These are phyloP conservation scores for Lachnellula willkommii DNA, from an alignment of 2,329 filamentous ascomycete genomes.

Conservation along the genomic window DNA sequence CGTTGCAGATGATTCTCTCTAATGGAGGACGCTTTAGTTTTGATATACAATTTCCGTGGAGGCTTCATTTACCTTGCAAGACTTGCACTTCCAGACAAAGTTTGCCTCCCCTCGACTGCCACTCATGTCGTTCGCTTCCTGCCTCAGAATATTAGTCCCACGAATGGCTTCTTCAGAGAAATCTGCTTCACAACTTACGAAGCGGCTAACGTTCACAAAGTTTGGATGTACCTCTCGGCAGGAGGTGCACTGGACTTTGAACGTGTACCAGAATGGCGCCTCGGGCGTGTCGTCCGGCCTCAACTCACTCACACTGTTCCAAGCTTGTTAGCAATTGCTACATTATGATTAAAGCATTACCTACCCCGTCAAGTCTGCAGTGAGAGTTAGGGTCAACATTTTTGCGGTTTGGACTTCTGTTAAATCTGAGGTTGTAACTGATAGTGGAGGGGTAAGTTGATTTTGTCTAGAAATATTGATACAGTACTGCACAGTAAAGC, in stretches of 20 bases:
- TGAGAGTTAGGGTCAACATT: slow-evolving; percentile 63
- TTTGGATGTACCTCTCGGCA: slow-evolving; percentile 89
- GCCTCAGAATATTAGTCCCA: slow-evolving; percentile 2
- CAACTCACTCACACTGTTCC: slow-evolving; percentile 76
- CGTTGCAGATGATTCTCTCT: slow-evolving; percentile 81
- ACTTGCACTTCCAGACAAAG: slow-evolving; percentile 99
- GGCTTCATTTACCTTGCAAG: slow-evolving; percentile 71
- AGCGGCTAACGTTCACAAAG: slow-evolving; percentile 77
- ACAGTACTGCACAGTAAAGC: slow-evolving; percentile 1
- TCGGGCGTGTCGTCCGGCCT: slow-evolving; percentile 76
- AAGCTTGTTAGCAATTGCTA: slow-evolving; percentile 1
- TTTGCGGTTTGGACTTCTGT: not conserved
- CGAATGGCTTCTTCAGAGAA: not conserved
- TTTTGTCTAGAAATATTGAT: not conserved
- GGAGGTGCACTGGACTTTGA: slow-evolving; percentile 97
- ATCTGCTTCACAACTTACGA: slow-evolving; percentile 48
- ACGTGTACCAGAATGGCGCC: slow-evolving; percentile 90
- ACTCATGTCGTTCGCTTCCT: slow-evolving; percentile 88
- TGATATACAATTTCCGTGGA: not conserved
- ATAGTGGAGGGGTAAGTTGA: not conserved
- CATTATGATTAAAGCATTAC: slow-evolving; percentile 18
- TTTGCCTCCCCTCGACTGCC: slow-evolving; percentile 94
- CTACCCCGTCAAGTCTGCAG: slow-evolving; percentile 65
- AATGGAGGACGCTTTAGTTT: not conserved
- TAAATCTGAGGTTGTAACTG: not conserved